Evolutionary conservation across 2,329 filamentous ascomycete genomes (phyloP).

Genomic region (Penicillium brevicompactum): DNA sequence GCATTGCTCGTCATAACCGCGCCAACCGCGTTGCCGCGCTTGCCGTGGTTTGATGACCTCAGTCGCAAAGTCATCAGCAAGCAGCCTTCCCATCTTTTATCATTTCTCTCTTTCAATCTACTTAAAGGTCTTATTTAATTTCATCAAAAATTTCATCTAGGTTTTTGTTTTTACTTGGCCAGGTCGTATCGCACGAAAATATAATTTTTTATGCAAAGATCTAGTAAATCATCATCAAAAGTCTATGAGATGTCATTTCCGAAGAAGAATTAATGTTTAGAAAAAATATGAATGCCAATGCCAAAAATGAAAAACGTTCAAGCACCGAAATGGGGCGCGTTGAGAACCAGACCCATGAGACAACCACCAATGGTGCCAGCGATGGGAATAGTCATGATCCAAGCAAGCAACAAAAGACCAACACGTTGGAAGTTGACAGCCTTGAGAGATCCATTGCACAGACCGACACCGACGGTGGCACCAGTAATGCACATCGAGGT

Average conservation of each 20-base stretch:
- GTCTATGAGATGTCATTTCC: neutral
- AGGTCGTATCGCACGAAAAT: too few species aligned
- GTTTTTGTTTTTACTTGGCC: too few species aligned
- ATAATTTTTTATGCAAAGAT: too few species aligned
- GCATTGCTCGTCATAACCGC: too few species aligned
- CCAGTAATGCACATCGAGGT: constrained; percentile 81
- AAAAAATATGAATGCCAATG: neutral
- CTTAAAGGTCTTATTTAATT: too few species aligned
- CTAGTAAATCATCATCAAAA: neutral
- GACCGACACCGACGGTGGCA: constrained; percentile 74
- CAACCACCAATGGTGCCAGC: constrained; percentile 59
- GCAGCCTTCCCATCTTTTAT: too few species aligned
- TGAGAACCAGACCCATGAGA: constrained; percentile 58
- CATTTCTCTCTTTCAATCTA: too few species aligned
- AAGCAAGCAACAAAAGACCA: constrained; percentile 65
- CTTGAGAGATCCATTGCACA: constrained; percentile 72
- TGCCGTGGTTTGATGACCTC: too few species aligned
- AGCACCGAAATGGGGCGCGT: constrained; percentile 58
- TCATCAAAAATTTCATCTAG: too few species aligned
- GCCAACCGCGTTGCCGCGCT: too few species aligned
- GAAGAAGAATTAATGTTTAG: neutral
- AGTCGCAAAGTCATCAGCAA: too few species aligned
- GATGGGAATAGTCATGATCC: constrained; percentile 67
- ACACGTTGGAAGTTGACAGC: constrained; percentile 78
- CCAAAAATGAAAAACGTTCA: neutral